phyloP scores from a whole-genome alignment of 2,329 filamentous ascomycete species.

The Corinectria fuckeliana region DNA sequence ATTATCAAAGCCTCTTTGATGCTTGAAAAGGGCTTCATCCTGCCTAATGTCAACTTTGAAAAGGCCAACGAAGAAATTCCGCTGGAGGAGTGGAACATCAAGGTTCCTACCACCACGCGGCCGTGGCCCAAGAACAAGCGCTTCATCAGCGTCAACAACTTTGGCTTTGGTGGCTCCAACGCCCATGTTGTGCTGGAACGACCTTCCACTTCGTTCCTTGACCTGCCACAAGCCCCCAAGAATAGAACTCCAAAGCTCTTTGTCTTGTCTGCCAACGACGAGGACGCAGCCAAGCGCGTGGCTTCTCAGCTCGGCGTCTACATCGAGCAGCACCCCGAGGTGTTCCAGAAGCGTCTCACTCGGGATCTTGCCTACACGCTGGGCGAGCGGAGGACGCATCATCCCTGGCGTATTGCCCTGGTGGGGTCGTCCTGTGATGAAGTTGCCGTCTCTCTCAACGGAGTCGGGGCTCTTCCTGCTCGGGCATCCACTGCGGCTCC shows the following conservation, averaged over 20 bases:
- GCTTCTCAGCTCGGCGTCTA: conserved; percentile 45
- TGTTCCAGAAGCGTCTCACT: conserved; percentile 52
- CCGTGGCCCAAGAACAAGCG: conserved; percentile 57
- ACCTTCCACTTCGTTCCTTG: not conserved
- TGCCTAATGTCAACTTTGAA: conserved; percentile 59
- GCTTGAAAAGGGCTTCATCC: conserved; percentile 57
- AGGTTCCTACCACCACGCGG: conserved; percentile 51
- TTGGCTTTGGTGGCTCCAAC: conserved; percentile 56
- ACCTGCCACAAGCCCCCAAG: conserved; percentile 21
- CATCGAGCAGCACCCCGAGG: conserved; percentile 50
- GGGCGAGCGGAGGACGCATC: conserved; percentile 51
- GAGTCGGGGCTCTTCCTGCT: conserved; percentile 25
- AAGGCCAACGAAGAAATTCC: conserved; percentile 56
- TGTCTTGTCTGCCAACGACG: conserved; percentile 49
- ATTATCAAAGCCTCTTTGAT: conserved; percentile 60
- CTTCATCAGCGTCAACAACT: conserved; percentile 58
- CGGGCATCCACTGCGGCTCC: conserved; percentile 24
- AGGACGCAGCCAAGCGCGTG: conserved; percentile 42
- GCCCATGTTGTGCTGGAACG: conserved; percentile 50
- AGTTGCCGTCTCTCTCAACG: conserved; percentile 52
- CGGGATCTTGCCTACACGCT: conserved; percentile 57
- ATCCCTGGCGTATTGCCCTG: conserved; percentile 53
- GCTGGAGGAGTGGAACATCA: conserved; percentile 57
- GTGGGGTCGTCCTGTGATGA: conserved; percentile 52
- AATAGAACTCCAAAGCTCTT: conserved; percentile 47